These are phyloP conservation scores for Papilionanthe hybrid DNA, from an alignment of 116 monocot species.

Conservation along the genomic window DNA sequence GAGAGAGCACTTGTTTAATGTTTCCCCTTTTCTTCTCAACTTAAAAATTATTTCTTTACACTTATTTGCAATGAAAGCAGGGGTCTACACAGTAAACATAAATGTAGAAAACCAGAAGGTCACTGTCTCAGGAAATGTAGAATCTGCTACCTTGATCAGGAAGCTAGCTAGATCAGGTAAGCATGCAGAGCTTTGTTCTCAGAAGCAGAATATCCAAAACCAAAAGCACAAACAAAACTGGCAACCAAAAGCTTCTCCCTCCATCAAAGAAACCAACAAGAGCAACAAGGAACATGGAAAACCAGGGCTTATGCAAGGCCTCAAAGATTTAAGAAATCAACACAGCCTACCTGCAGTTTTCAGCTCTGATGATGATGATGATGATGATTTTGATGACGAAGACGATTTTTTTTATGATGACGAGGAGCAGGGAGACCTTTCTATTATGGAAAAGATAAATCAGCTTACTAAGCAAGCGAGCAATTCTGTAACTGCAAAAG, in stretches of 20 bases:
- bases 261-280: slow-evolving; percentile 19
- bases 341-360: slow-evolving; percentile 17
- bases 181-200: slow-evolving; percentile 60
- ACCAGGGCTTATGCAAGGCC: slow-evolving; percentile 44
- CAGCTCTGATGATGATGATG: slow-evolving; percentile 22
- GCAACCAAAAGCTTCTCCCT: slow-evolving; percentile 12
- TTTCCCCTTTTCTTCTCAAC: background rate
- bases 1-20: too few relatives aligned
- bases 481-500: background rate
- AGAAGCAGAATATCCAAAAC: slow-evolving; percentile 20
- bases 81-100: slow-evolving; percentile 57
- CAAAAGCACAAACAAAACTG: slow-evolving; percentile 20
- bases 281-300: slow-evolving; percentile 31
- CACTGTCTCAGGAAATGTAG: slow-evolving; percentile 66
- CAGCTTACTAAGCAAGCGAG: slow-evolving; percentile 11
- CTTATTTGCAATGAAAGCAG: slow-evolving; percentile 17
- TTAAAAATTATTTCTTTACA: too few relatives aligned
- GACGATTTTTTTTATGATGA: slow-evolving; percentile 35
- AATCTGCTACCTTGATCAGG: slow-evolving; percentile 55
- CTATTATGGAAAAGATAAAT: slow-evolving; percentile 25
- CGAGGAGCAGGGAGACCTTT: slow-evolving; percentile 13
- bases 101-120: slow-evolving; percentile 69
- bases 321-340: slow-evolving; percentile 50
- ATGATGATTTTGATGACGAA: slow-evolving; percentile 16
- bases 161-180: slow-evolving; percentile 62